Evolutionary conservation across 2,329 filamentous ascomycete species (phyloP).

Genomic region (Coniella vitis): DNA sequence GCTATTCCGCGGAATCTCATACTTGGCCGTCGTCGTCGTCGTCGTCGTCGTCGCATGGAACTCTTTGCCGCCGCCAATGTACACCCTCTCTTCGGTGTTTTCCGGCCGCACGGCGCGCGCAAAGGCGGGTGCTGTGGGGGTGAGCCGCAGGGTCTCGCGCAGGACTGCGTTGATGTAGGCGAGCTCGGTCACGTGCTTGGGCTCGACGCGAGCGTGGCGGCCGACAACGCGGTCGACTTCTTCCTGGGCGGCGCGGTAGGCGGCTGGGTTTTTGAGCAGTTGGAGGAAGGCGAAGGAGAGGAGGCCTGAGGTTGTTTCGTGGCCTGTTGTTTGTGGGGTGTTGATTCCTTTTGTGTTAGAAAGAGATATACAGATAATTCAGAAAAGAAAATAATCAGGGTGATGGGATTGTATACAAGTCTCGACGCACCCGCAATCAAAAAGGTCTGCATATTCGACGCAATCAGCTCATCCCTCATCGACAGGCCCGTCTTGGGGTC

Average conservation of each 20-base stretch:
- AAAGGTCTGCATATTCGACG: slow-evolving; percentile 28
- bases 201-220: not conserved
- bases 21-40: slow-evolving; percentile 9
- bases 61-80: slow-evolving; percentile 1
- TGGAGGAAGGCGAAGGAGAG: slow-evolving; percentile 43
- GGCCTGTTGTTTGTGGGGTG: slow-evolving; percentile 25
- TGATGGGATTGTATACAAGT: too few relatives aligned
- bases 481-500: slow-evolving; percentile 44
- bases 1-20: slow-evolving; percentile 9
- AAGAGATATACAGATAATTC: too few relatives aligned
- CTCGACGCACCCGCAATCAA: slow-evolving; percentile 35
- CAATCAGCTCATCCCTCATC: slow-evolving; percentile 38
- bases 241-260: slow-evolving; percentile 39
- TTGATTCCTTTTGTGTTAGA: too few relatives aligned
- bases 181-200: not conserved
- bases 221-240: slow-evolving; percentile 48
- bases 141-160: slow-evolving; percentile 17
- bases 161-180: slow-evolving; percentile 17
- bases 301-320: slow-evolving; percentile 49
- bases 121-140: slow-evolving; percentile 16
- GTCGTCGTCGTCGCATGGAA: too few relatives aligned
- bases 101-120: slow-evolving; percentile 7
- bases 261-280: slow-evolving; percentile 42
- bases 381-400: not conserved
- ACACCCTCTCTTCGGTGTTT: not conserved